Evolutionary conservation across 441 rosid genomes (phyloP).

Genomic region (Adansonia madagascariensis): DNA sequence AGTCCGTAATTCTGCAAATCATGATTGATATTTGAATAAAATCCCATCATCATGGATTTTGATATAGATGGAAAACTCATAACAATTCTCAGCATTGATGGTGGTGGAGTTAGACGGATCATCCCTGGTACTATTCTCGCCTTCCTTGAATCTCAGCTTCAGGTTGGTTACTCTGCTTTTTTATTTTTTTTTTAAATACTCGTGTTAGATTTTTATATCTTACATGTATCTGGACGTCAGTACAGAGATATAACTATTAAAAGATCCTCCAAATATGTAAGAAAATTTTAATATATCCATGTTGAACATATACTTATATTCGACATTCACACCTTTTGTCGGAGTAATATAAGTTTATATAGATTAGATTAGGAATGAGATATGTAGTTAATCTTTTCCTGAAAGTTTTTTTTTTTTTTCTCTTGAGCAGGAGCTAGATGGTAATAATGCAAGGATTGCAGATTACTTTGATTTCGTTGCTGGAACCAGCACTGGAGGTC

Average conservation of each 20-base stretch:
- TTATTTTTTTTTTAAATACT: no score
- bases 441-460: slow-evolving; percentile 28
- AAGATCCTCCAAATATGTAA: no score
- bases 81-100: slow-evolving; percentile 66
- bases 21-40: neutral
- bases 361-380: no score
- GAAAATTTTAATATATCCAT: no score
- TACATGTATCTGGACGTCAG: no score
- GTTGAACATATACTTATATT: no score
- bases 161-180: slow-evolving; percentile 34
- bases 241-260: no score
- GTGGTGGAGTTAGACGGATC: slow-evolving; percentile 64
- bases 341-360: no score
- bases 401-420: neutral
- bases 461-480: slow-evolving; percentile 31
- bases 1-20: neutral
- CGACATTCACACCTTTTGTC: no score
- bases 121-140: slow-evolving; percentile 58
- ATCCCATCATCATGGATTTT: neutral
- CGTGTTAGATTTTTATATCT: no score
- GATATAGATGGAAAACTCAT: slow-evolving; percentile 45
- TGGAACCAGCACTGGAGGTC: slow-evolving; percentile 32
- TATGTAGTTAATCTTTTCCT: no score
- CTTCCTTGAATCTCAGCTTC: slow-evolving; percentile 57
- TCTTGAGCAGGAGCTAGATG: slow-evolving; percentile 27